Percentiles rank a stretch among this genome's conserved stretches.
These are phyloP conservation scores for Cucumis sativus DNA, from an alignment of 306 rosid genomes.

Conservation along the genomic window DNA sequence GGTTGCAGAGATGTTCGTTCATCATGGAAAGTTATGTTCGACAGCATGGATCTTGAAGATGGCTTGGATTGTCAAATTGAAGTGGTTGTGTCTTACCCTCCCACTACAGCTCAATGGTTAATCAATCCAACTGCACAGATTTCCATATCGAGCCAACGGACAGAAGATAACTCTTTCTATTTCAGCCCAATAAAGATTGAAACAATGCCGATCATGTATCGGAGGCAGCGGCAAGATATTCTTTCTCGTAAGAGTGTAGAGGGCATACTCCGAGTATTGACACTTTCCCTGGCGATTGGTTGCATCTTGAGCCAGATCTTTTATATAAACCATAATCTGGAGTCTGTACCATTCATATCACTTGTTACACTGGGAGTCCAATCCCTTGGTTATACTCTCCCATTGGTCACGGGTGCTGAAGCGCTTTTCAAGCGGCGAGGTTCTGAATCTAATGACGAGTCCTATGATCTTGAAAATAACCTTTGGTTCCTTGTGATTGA, in stretches of 20 bases:
- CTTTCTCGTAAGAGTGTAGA: conserved; percentile 69
- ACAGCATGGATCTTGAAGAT: conserved; percentile 63
- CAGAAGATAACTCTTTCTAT: conserved; percentile 50
- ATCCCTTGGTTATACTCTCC: conserved; percentile 76
- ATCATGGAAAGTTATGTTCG: conserved; percentile 52
- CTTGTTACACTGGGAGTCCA: conserved; percentile 73
- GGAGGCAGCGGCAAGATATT: conserved; percentile 63
- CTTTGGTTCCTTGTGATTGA: conserved; percentile 54
- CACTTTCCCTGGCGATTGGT: conserved; percentile 62
- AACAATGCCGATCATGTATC: conserved; percentile 53
- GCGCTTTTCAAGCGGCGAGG: conserved; percentile 54
- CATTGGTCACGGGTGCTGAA: conserved; percentile 75
- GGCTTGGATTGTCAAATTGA: conserved; percentile 76
- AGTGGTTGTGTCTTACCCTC: conserved; percentile 74
- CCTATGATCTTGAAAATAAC: conserved; percentile 38
- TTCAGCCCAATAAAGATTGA: conserved; percentile 44
- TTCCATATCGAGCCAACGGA: conserved; percentile 58
- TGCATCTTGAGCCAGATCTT: conserved; percentile 63
- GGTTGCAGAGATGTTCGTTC: conserved; percentile 85
- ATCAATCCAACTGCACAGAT: conserved; percentile 54
- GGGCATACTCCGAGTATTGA: conserved; percentile 64
- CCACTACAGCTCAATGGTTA: conserved; percentile 69
- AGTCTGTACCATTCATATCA: conserved; percentile 57
- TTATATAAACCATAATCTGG: conserved; percentile 40
- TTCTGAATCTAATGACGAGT: conserved; percentile 30